Evolutionary conservation across 305 asterid species (phyloP).

Genomic region (Plantago rigida): DNA sequence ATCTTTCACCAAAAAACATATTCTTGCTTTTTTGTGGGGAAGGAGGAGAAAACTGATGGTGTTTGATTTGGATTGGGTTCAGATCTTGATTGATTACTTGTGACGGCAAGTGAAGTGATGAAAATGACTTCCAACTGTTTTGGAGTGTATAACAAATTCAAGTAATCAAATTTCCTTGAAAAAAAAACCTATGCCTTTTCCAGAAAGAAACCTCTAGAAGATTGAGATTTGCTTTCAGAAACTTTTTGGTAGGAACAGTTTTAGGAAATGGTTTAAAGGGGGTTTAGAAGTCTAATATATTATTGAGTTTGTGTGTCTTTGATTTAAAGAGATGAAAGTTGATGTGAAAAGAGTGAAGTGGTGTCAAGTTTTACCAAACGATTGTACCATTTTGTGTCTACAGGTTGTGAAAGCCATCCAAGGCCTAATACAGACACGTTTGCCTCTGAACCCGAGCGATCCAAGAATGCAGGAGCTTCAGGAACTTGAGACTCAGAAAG

Average conservation of each 20-base stretch:
- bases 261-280: not conserved
- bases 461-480: slow-evolving; percentile 45
- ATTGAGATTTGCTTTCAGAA: not conserved
- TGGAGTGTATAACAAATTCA: not conserved
- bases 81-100: not conserved
- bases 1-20: no score
- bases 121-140: slow-evolving; percentile 16
- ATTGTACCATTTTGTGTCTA: slow-evolving; percentile 34
- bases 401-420: slow-evolving; percentile 67
- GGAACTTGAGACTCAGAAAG: slow-evolving; percentile 56
- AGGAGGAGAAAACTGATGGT: no score
- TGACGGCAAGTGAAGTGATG: not conserved
- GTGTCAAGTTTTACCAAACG: slow-evolving; percentile 43
- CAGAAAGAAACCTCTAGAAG: not conserved
- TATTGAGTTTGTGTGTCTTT: not conserved
- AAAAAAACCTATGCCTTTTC: not conserved
- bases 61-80: no score
- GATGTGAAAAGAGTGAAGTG: slow-evolving; percentile 23
- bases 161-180: not conserved
- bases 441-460: slow-evolving; percentile 30
- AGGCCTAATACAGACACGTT: slow-evolving; percentile 43
- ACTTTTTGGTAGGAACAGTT: no score
- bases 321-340: not conserved
- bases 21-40: no score
- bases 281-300: not conserved